Base-by-base conservation (phyloP, 164 flowering plant genomes). In the Liriodendron chinense region DNA sequence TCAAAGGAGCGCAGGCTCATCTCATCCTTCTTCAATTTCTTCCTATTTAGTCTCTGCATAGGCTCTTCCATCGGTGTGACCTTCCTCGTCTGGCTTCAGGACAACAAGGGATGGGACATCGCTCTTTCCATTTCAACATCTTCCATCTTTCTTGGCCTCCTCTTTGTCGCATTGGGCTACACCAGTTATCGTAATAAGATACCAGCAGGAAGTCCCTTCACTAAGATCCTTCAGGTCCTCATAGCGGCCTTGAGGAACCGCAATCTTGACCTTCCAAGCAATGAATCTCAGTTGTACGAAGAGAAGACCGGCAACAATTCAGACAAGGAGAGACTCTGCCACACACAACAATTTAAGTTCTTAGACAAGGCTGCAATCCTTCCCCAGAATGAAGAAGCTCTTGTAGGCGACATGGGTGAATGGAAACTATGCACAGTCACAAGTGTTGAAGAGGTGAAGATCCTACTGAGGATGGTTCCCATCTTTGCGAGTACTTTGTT, bases 361-460 rank as follows among this genome's bases (percentile, higher is more conserved):
- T 50, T 64, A 68, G 57, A 68, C 62, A 70, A 80, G 75, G 56
- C 78, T 0, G 73, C 73, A 25, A 78, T 78, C 3, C 1, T 63
- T 16, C 50, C 73, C 49, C 67, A 21, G 0, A 9, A 68, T 48
- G 59, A 24, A 21, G 78, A 66, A 50, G 24, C n/a, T 18, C 9
- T 14, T 12, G 26, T 14, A 14, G 21, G 47, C 13, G 56, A 50
- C 28, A 28, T 12, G 71, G 83, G 81, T 62, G 81, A 84, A 68
- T 84, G 89, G 86, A 84, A 80, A 67, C 88, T 82, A 14, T 86
- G 87, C 80, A 80, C 82, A 10, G 84, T 83, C 0, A 83, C 88
- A 2, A 84, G 86, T 83, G 88, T 87, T 22, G 88, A 86, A 70
- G 86, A 87, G 43, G 87, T 86, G 12, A 86, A 87, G 74, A 80